A percentile compares a stretch with the other conserved stretches of the same genome.
Conservation (phyloP, 2,329 filamentous ascomycete species). For the Aschersonia sp. region DNA sequence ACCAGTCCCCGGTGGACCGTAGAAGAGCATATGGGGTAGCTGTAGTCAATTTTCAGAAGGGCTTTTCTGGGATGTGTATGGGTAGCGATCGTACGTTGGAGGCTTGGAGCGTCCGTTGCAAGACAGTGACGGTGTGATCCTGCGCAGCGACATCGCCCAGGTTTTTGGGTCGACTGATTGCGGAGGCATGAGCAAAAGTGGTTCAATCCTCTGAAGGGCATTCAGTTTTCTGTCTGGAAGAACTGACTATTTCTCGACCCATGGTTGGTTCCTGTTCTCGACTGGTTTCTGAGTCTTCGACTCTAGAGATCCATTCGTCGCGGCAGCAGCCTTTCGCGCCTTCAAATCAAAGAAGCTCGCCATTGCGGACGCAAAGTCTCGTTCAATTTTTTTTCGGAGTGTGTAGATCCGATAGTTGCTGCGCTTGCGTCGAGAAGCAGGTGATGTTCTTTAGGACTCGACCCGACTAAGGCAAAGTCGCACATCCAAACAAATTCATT, state of each 20-base stretch:
- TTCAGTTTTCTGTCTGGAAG: no score
- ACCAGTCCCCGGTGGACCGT: conserved; percentile 90
- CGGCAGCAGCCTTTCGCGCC: conserved; percentile 67
- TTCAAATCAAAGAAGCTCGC: conserved; percentile 93
- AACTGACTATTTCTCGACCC: conserved; percentile 95
- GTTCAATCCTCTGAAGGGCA: no score
- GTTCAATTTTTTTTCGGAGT: not conserved
- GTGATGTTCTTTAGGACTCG: no score
- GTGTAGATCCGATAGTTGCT: not conserved
- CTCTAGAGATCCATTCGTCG: conserved; percentile 44
- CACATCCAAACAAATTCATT: no score
- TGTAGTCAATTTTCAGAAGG: conserved; percentile 4
- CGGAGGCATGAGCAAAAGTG: not conserved
- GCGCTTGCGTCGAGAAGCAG: not conserved
- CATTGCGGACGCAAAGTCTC: conserved; percentile 35
- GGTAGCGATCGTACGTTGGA: conserved; percentile 52
- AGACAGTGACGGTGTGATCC: conserved; percentile 88
- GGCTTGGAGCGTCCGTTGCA: conserved; percentile 84
- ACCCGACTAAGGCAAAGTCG: no score
- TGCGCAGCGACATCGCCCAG: conserved; percentile 92
- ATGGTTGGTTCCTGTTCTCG: conserved; percentile 62
- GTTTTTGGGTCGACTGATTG: conserved; percentile 69
- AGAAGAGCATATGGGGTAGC: conserved; percentile 98
- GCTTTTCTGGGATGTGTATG: not conserved
- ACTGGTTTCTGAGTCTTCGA: conserved; percentile 49